Evolutionary conservation across 2,329 filamentous ascomycete genomes (phyloP).

Genomic region (Aspergillus texensis): DNA sequence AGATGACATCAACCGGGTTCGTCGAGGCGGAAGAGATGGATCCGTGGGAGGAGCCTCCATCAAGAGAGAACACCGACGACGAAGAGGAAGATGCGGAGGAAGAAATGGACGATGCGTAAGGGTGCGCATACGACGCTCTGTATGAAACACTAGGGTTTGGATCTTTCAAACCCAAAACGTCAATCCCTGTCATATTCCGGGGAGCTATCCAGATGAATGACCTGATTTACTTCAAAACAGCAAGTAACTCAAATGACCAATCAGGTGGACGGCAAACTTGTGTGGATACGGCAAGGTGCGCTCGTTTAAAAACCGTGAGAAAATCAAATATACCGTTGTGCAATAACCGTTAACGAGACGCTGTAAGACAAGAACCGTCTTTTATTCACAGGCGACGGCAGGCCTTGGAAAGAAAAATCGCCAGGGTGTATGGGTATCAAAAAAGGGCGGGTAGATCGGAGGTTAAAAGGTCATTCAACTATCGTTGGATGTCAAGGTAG

Average conservation of each 20-base stretch:
- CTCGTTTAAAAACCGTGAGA: conserved; percentile 7
- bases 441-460: conserved; percentile 7
- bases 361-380: conserved; percentile 34
- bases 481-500: neutral
- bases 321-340: conserved; percentile 33
- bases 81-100: conserved; percentile 76
- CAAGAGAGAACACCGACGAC: conserved; percentile 76
- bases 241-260: conserved; percentile 19
- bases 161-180: conserved; percentile 46
- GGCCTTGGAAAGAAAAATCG: conserved; percentile 28
- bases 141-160: conserved; percentile 41
- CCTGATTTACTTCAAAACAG: conserved; percentile 18
- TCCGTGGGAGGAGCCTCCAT: conserved; percentile 64
- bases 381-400: conserved; percentile 36
- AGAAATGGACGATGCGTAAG: conserved; percentile 71
- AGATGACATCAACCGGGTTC: conserved; percentile 59
- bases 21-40: conserved; percentile 71
- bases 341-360: conserved; percentile 35
- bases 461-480: neutral
- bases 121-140: conserved; percentile 47
- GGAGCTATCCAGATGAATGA: conserved; percentile 29
- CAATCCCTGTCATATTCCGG: conserved; percentile 47
- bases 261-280: conserved; percentile 6
- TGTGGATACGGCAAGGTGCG: conserved; percentile 15
- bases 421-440: conserved; percentile 26